These are phyloP conservation scores for Solanum okadae DNA, from an alignment of 257 asterid species.

Conservation along the genomic window DNA sequence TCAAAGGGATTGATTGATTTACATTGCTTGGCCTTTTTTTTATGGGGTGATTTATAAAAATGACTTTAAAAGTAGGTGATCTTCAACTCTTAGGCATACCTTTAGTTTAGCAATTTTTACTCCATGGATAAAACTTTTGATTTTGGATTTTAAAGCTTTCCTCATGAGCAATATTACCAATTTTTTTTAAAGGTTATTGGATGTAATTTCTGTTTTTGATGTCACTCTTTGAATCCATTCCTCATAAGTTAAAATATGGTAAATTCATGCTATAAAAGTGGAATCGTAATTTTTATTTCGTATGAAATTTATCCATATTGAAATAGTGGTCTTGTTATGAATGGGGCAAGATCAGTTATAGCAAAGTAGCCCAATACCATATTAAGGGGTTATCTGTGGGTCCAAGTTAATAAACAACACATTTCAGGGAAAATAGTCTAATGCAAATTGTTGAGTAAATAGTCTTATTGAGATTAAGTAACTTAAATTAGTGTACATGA, in stretches of 20 bases:
- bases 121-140: background rate
- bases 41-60: background rate
- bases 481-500: too few relatives aligned
- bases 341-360: background rate
- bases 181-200: background rate
- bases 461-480: too few relatives aligned
- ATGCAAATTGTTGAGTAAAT: background rate
- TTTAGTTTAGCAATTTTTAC: background rate
- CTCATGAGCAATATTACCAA: background rate
- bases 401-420: background rate
- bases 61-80: background rate
- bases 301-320: background rate
- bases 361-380: background rate
- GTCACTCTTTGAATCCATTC: background rate
- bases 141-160: background rate
- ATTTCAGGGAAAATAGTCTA: background rate
- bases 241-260: background rate
- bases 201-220: background rate
- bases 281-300: background rate
- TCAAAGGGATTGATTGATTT: background rate
- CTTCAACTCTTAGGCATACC: background rate
- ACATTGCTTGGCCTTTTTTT: background rate
- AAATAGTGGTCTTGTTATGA: background rate
- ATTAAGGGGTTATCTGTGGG: too few relatives aligned
- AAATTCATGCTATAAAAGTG: too few relatives aligned